Evolutionary conservation across 1,284 basidiomycete genomes (phyloP), one percentile per base, ranked within the genome.

Genomic region (Megacollybia platyphylla): DNA sequence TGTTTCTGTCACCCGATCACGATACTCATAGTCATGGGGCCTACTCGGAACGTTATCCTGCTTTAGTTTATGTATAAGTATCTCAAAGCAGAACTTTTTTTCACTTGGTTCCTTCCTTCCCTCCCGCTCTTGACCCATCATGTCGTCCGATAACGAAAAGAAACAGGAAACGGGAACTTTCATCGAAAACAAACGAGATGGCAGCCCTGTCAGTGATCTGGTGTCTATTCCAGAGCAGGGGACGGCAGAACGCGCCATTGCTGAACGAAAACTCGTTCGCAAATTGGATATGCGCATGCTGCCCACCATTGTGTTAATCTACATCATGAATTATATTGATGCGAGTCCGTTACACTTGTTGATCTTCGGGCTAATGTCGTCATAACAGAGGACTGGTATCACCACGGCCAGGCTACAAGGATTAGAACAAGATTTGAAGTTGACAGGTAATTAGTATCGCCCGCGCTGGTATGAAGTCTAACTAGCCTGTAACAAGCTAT

Each of bases 251-350:
- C 44, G 40, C n/a, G 46, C 47, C 41, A 52, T 43, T 28, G 63
- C 58, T 8, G 71, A 70, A 48, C 60, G 59, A 30, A 60, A 50
- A 42, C 59, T 76, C 1, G 58, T 74, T n/a, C 63, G 73, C 32
- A 75, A 68, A 50, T 62, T 83, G 35, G 79, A 82, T 49, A 57
- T 58, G 44, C 62, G 79, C 34, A 56, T 82, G 1, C 53, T 82
- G 46, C 76, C 78, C 0, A 76, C 72, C 0, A 71, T 82, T 43
- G 65, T 75, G 37, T 36, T 77, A 27, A 76, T 82, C 43, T 80
- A 67, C 50, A 65, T 82, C 44, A 71, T 81, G 73, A 82, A 82
- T 50, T 80, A 78, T 49, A 79, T 81, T 41, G 76, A 80, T 51
- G 78, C 79, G 45, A 44, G 69, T 59, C 15, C 13, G 29, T 34